Percentiles rank a stretch among this genome's conserved stretches.
These are phyloP conservation scores for Thecaphora frezii DNA, from an alignment of 1,284 basidiomycete species.

Conservation along the genomic window DNA sequence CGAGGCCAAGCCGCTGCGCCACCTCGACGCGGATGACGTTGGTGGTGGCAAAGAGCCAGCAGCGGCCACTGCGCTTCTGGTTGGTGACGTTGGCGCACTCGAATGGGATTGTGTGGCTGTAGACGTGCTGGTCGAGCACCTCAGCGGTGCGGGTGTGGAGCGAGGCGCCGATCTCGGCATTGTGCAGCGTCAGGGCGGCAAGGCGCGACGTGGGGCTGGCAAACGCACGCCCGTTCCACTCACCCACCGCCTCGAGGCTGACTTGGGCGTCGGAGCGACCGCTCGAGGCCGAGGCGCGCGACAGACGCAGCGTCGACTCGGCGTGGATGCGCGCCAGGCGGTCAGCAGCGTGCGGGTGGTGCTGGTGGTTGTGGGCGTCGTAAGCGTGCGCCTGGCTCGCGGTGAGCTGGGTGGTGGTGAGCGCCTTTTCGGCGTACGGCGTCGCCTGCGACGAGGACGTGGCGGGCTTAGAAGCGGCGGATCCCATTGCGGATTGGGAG, in stretches of 20 bases:
- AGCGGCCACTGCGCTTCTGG: conserved; percentile 68
- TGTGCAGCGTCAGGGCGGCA: conserved; percentile 77
- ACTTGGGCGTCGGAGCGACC: conserved; percentile 11
- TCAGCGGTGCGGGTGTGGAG: conserved; percentile 69
- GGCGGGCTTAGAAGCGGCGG: conserved; percentile 24
- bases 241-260: conserved; percentile 22
- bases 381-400: conserved; percentile 6
- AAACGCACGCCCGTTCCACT: conserved; percentile 34
- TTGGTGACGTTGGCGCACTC: conserved; percentile 75
- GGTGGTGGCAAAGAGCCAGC: conserved; percentile 52
- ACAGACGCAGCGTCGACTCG: conserved; percentile 23
- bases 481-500: conserved; percentile 10
- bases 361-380: conserved; percentile 4
- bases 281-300: too few relatives aligned
- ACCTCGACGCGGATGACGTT: conserved; percentile 82
- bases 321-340: conserved; percentile 41
- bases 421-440: conserved; percentile 18
- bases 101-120: conserved; percentile 78
- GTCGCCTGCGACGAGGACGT: conserved; percentile 5
- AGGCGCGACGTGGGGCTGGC: conserved; percentile 69
- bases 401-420: conserved; percentile 12
- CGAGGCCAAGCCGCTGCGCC: conserved; percentile 80
- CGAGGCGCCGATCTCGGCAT: conserved; percentile 70
- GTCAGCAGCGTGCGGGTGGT: conserved; percentile 35
- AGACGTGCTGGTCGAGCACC: conserved; percentile 75